Base-by-base conservation (phyloP, 257 asterid species). In the Misopates orontium region DNA sequence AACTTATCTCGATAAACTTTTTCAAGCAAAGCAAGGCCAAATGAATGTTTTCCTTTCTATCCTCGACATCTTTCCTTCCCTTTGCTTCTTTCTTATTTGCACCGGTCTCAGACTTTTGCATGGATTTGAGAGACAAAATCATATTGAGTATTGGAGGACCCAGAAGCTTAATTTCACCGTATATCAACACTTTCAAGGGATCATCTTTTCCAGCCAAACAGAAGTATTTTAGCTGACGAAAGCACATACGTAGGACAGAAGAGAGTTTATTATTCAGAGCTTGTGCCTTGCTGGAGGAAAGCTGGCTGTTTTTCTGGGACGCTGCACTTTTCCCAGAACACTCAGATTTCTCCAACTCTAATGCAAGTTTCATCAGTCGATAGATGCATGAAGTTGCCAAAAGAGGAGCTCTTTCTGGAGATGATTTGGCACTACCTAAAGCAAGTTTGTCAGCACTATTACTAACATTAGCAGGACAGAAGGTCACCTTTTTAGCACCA, bases 121-220 rank as follows among this genome's bases (percentile, higher is more conserved):
- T 70, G 22, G 84, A 69, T 68, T 78, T 78, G 21, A 90, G 82
- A 78, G 75, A 74, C 73, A 80, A 76, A 74, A 85, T 71, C 76
- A 90, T 63, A 68, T 81, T 80, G 75, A 90, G 63, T 76, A 90
- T 62, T 24, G 88, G 87, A 67, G 91, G 84, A 47, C 97, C 95
- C 53, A 90, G 77, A 69, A 78, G 79, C 75, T 85, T 87, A 72
- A 84, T 77, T 17, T 90, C 89, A 66, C 90, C 88, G 53, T 83
- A 82, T 53, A 90, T 74, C 75, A 87, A 76, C 69, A 64, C 73
- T 72, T 80, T 82, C 60, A 85, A 44, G 6, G 96, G 90, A 78
- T 85, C 88, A 53, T 90, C 88, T 66, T 82, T 82, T 63, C 75
- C 82, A 68, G 28, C 22, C 49, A 48, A 64, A 73, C 82, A 77